These are phyloP conservation scores for Xanthoconium stramineum DNA, from an alignment of 768 basidiomycete genomes.

Conservation along the genomic window DNA sequence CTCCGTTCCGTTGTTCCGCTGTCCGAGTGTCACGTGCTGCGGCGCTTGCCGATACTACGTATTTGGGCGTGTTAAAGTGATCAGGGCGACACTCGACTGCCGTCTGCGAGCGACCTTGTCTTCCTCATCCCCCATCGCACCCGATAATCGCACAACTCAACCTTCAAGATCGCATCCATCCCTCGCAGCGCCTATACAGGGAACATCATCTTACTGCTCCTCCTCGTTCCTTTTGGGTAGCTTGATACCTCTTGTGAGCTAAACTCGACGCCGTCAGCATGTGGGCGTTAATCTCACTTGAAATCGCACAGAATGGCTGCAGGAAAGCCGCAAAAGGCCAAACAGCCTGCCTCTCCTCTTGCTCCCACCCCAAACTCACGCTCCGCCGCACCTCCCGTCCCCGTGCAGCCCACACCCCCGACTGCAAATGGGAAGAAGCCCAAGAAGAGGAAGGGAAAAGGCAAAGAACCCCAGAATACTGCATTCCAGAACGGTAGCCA, in stretches of 20 bases:
- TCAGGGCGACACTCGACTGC: conserved; percentile 20
- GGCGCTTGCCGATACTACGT: conserved; percentile 30
- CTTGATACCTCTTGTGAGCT: conserved; percentile 17
- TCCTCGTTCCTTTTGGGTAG: neutral
- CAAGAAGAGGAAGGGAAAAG: conserved; percentile 48
- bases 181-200: neutral
- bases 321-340: conserved; percentile 29
- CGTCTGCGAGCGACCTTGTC: conserved; percentile 16
- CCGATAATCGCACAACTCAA: conserved; percentile 17
- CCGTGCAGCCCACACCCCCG: conserved; percentile 6
- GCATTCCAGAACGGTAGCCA: conserved; percentile 14
- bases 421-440: conserved; percentile 34
- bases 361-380: conserved; percentile 6
- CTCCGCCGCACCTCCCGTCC: conserved; percentile 5
- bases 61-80: conserved; percentile 33
- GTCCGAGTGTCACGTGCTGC: conserved; percentile 26
- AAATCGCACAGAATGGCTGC: conserved; percentile 26
- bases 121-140: conserved; percentile 18
- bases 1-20: conserved; percentile 22
- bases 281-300: conserved; percentile 16
- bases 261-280: neutral
- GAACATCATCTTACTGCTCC: neutral
- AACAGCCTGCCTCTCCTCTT: conserved; percentile 12
- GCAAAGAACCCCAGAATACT: conserved; percentile 22
- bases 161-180: conserved; percentile 15